phyloP scores from a whole-genome alignment of 176 grass and related monocot species.

The Oryza rufipogon region DNA sequence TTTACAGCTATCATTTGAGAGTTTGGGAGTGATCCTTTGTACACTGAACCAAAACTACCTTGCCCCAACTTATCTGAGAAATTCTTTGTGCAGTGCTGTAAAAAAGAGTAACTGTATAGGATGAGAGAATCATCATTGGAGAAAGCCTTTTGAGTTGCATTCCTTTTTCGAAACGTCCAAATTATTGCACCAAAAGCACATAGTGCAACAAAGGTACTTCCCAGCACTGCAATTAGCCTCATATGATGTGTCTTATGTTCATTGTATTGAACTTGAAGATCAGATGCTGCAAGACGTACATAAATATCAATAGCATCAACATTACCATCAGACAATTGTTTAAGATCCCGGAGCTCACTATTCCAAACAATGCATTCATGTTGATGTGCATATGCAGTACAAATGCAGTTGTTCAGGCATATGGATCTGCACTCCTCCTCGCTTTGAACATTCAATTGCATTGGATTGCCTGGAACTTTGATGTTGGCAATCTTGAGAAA shows the following conservation, averaged over 20 bases:
- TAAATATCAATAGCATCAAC: constrained; percentile 28
- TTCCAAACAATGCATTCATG: constrained; percentile 37
- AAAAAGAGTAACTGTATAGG: constrained; percentile 33
- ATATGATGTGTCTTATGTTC: not conserved
- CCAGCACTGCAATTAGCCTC: not conserved
- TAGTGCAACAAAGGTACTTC: not conserved
- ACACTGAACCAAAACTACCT: constrained; percentile 50
- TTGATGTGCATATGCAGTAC: constrained; percentile 37
- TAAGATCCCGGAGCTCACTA: constrained; percentile 22
- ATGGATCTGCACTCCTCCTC: constrained; percentile 23
- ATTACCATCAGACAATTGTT: constrained; percentile 28
- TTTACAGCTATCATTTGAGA: constrained; percentile 40
- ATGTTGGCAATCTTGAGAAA: constrained; percentile 33
- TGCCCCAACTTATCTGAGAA: constrained; percentile 44
- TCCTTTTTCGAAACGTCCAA: not conserved
- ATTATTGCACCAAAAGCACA: not conserved
- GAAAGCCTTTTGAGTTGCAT: not conserved
- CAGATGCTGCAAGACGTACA: constrained; percentile 33
- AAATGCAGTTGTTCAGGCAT: constrained; percentile 48
- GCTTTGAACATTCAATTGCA: not conserved
- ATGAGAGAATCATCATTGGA: not conserved
- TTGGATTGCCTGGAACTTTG: constrained; percentile 22
- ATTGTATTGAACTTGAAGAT: constrained; percentile 2
- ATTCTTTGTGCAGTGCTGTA: constrained; percentile 40
- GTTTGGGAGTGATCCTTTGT: constrained; percentile 36